These are phyloP conservation scores for Pholiota adiposa DNA, from an alignment of 1,284 basidiomycete genomes.

Conservation along the genomic window DNA sequence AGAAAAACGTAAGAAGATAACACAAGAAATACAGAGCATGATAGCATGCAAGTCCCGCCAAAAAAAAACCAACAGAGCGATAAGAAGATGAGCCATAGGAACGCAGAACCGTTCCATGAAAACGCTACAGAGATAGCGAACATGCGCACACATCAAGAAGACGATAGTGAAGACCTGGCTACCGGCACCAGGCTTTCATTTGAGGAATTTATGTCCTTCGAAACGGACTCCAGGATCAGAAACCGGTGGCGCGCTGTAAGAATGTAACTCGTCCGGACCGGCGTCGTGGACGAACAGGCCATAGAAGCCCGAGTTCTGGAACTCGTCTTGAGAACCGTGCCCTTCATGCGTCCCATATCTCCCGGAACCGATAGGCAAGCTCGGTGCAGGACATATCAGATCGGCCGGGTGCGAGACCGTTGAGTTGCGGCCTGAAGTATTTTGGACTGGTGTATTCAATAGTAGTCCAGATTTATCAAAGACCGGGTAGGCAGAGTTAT, in stretches of 20 bases:
- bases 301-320: background rate
- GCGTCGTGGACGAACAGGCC: background rate
- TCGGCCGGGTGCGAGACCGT: too few species aligned
- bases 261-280: background rate
- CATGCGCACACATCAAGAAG: too few species aligned
- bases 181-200: background rate
- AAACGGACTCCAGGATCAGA: slow-evolving; percentile 1
- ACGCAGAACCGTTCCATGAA: background rate
- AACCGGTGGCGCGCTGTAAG: background rate
- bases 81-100: background rate
- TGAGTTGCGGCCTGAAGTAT: background rate
- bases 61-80: background rate
- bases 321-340: background rate
- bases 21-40: background rate
- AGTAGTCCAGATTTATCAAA: background rate
- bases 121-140: background rate
- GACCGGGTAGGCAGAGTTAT: background rate
- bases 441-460: too few species aligned
- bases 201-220: slow-evolving; percentile 2
- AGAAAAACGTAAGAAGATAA: background rate
- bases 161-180: background rate
- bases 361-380: background rate
- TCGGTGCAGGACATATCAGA: background rate
- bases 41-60: background rate
- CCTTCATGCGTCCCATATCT: background rate